phyloP scores from a whole-genome alignment of 75 land plant genomes.

The Selaginella moellendorffii region DNA sequence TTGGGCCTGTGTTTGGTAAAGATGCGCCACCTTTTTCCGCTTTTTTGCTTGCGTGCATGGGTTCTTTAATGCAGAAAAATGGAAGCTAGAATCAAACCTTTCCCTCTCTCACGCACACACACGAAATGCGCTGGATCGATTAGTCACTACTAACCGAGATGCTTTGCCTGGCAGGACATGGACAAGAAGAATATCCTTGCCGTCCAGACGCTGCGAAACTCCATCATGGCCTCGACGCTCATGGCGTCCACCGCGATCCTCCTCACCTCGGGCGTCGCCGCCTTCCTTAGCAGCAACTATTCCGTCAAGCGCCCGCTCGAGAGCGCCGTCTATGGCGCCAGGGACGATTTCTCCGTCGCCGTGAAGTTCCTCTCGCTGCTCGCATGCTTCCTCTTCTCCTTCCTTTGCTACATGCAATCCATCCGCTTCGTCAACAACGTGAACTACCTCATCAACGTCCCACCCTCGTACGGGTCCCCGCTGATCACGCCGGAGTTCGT shows the following conservation, averaged over 20 bases:
- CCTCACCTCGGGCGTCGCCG: not conserved
- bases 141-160: too few relatives aligned
- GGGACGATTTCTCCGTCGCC: not conserved
- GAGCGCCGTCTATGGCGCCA: not conserved
- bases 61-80: too few relatives aligned
- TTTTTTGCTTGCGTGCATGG: too few relatives aligned
- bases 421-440: not conserved
- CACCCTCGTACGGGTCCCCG: not conserved
- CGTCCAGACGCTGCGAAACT: slow-evolving; percentile 7
- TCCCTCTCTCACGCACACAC: too few relatives aligned
- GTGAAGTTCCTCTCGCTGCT: slow-evolving; percentile 2
- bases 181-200: slow-evolving; percentile 11
- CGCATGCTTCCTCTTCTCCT: slow-evolving; percentile 5
- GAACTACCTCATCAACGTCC: slow-evolving; percentile 4
- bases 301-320: slow-evolving; percentile 7
- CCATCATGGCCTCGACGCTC: slow-evolving; percentile 4
- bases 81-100: too few relatives aligned
- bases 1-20: too few relatives aligned
- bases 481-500: slow-evolving; percentile 3
- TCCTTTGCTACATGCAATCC: slow-evolving; percentile 4
- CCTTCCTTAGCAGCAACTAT: not conserved
- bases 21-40: too few relatives aligned
- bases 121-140: too few relatives aligned
- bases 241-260: slow-evolving; percentile 9
- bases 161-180: not conserved